A percentile compares a stretch with the other conserved stretches of the same genome.
Conservation (phyloP, 805 yeast species). For the Candida sithepensis region DNA sequence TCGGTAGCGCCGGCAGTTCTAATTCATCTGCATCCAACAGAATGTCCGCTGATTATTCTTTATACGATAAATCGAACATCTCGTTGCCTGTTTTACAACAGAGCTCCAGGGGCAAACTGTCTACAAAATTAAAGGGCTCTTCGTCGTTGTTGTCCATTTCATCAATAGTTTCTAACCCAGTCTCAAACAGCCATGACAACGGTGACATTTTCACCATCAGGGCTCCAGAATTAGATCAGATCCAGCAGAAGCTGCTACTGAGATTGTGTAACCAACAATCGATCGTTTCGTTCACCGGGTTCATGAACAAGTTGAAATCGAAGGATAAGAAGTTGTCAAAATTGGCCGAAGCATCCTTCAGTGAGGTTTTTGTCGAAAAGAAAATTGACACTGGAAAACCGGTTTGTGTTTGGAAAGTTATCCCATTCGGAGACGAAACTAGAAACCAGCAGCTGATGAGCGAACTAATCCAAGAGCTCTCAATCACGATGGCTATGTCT, state of each 20-base stretch:
- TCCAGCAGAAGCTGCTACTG: slow-evolving; percentile 32
- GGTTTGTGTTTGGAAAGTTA: slow-evolving; percentile 41
- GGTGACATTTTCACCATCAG: slow-evolving; percentile 26
- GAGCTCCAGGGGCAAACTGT: slow-evolving; percentile 51
- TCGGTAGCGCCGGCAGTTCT: slow-evolving; percentile 4
- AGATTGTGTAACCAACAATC: slow-evolving; percentile 33
- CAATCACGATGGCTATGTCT: slow-evolving; percentile 39
- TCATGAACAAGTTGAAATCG: slow-evolving; percentile 20
- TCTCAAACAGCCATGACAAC: slow-evolving; percentile 8
- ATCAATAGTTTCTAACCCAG: slow-evolving; percentile 17
- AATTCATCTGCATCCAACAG: slow-evolving; percentile 1
- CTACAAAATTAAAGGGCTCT: slow-evolving; percentile 48
- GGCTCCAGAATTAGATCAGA: slow-evolving; percentile 31
- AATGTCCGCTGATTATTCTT: slow-evolving; percentile 28
- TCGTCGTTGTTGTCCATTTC: slow-evolving; percentile 44
- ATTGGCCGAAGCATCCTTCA: slow-evolving; percentile 44
- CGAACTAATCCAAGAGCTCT: slow-evolving; percentile 45
- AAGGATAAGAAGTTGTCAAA: slow-evolving; percentile 30
- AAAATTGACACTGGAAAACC: slow-evolving; percentile 21
- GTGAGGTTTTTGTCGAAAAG: slow-evolving; percentile 39
- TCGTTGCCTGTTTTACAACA: slow-evolving; percentile 59
- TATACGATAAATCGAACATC: slow-evolving; percentile 38
- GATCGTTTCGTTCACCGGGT: slow-evolving; percentile 31
- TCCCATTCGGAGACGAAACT: slow-evolving; percentile 48
- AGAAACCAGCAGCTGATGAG: slow-evolving; percentile 38